phyloP scores from a whole-genome alignment of 495 filamentous ascomycete species.

The Parmelia sp. region DNA sequence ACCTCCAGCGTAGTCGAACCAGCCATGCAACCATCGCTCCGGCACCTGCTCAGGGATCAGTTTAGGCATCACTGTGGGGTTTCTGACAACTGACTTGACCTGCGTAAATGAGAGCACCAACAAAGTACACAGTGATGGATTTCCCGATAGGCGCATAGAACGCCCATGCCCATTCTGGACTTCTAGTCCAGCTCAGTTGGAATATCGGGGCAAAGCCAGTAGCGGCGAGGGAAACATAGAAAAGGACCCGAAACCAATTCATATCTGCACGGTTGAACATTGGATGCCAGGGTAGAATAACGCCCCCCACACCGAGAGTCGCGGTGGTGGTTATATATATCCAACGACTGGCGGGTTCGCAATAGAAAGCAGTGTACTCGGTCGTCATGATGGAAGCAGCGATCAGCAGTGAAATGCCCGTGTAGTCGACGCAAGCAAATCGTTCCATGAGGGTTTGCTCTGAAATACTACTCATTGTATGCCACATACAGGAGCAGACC shows the following conservation, averaged over 20 bases:
- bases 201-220: conserved; percentile 86
- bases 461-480: conserved; percentile 95
- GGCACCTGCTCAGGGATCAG: conserved; percentile 46
- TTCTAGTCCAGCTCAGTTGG: conserved; percentile 71
- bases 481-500: conserved; percentile 92
- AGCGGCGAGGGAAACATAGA: conserved; percentile 82
- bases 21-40: conserved; percentile 85
- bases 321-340: conserved; percentile 79
- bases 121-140: conserved; percentile 76
- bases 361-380: conserved; percentile 98
- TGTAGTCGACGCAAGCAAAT: conserved; percentile 98
- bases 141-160: conserved; percentile 90
- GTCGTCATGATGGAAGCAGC: conserved; percentile 97
- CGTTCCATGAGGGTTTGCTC: conserved; percentile 84
- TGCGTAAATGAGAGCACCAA: conserved; percentile 85
- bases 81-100: conserved; percentile 48
- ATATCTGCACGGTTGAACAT: conserved; percentile 89
- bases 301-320: conserved; percentile 74
- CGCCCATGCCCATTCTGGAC: conserved; percentile 64
- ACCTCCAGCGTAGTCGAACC: conserved; percentile 89
- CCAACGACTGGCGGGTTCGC: conserved; percentile 83
- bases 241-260: conserved; percentile 84
- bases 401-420: conserved; percentile 92
- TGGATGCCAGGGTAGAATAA: conserved; percentile 94
- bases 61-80: not conserved